A percentile compares a stretch with the other conserved stretches of the same genome.
Conservation (phyloP, 129 eudicot genomes). For the Lactuca saligna region DNA sequence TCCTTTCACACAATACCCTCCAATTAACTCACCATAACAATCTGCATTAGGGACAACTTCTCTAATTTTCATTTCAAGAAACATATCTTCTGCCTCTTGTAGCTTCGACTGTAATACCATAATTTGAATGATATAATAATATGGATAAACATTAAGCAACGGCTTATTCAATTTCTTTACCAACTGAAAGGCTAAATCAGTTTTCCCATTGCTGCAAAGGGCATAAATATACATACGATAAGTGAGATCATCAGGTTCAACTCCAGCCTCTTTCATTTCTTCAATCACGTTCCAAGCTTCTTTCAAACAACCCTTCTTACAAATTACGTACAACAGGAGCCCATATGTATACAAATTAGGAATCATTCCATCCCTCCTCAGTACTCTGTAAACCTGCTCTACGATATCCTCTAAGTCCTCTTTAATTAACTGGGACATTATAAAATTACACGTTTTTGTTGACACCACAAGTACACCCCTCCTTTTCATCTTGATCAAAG, state of each 20-base stretch:
- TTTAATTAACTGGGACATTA: conserved; percentile 52
- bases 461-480: conserved; percentile 43
- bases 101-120: conserved; percentile 53
- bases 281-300: conserved; percentile 46
- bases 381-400: conserved; percentile 43
- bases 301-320: conserved; percentile 54
- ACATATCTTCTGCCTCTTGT: conserved; percentile 52
- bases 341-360: conserved; percentile 68
- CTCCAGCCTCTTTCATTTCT: conserved; percentile 64
- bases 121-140: conserved; percentile 52
- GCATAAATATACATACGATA: conserved; percentile 51
- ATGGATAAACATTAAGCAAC: conserved; percentile 43
- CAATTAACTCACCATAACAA: conserved; percentile 52
- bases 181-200: conserved; percentile 45
- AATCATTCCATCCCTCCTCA: conserved; percentile 49
- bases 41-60: conserved; percentile 35
- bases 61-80: conserved; percentile 25
- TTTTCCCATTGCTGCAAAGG: conserved; percentile 48
- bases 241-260: conserved; percentile 46
- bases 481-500: conserved; percentile 32
- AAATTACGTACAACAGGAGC: conserved; percentile 58
- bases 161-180: conserved; percentile 32
- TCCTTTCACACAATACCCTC: conserved; percentile 53
- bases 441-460: conserved; percentile 53
- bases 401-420: conserved; percentile 48